Base-by-base conservation (phyloP, 768 basidiomycete genomes). In the Pholiota conissans region DNA sequence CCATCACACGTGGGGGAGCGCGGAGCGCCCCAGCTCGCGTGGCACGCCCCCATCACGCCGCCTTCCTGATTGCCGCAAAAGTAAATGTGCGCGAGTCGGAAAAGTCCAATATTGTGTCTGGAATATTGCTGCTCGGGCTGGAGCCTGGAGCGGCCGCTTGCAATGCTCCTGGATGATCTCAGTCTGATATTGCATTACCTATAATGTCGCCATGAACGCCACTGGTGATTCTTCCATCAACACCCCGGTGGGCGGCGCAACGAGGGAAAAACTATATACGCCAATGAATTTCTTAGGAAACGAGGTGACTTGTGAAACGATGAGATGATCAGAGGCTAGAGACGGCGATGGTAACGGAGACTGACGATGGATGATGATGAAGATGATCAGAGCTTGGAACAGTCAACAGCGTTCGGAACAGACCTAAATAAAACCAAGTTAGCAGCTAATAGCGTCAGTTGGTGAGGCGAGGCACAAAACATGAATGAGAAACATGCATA, bases 51-150 rank as follows among this genome's bases (percentile, higher is more conserved):
- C 30, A 32, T 6, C 30, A 6, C 30, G 30, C 30, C 48, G n/a
- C 18, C 42, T 22, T 39, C 39, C 47, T 59, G 53, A 59, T 59
- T 49, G 58, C 53, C 58, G 58, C 46, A 50, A 55, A 53, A 54
- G 58, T 49, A n/a, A 35, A 27, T n/a, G 34, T 52, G 57, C 49
- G 51, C 30, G 30, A 6, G 30, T 13, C 30, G 30, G 30, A 32
- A 32, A 32, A 32, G 30, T 32, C 6, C 6, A 32, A n/a, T n/a
- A n/a, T n/a, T n/a, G n/a, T n/a, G n/a, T n/a, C n/a, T n/a, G n/a
- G n/a, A n/a, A n/a, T n/a, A n/a, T n/a, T n/a, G n/a, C n/a, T n/a
- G n/a, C n/a, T n/a, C n/a, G n/a, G n/a, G 24, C 11, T 46, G 29
- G 55, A 48, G 16, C 34, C 35, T 20, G 13, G 14, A 20, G 26